Base-by-base conservation (phyloP, 2,329 filamentous ascomycete species). In the Lachnellula willkommii region DNA sequence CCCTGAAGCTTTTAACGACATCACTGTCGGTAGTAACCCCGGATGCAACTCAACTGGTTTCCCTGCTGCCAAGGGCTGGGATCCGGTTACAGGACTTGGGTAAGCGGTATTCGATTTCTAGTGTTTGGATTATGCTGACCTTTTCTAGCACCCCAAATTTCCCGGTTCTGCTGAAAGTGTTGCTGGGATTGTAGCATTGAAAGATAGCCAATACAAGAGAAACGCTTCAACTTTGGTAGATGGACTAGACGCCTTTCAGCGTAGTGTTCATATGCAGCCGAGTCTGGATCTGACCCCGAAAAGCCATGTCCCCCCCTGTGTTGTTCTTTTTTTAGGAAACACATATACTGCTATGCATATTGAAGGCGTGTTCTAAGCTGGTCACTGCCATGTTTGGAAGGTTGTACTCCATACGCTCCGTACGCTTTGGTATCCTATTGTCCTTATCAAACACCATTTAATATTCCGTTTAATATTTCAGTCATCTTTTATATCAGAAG, bases 11-110 rank as follows among this genome's bases (percentile, higher is more conserved):
- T 68, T 70, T 51, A 69, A 61, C 2, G 70, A 72, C 42, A 66
- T 72, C 43, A 70, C 64, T 11, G 57, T 51, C 9, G 70, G 70
- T 9, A 64, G 53, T 43, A 66, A 66, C 39, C 61, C 65, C 35
- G 65, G 63, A 11, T 66, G 65, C 40, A 55, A 55, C 17, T 66
- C 71, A 4, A 65, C 70, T 20, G 71, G 73, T 55, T 71, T 74
- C 52, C 69, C 66, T 9, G 66, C 70, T 36, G 69, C 71, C 0
- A 68, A 65, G 11, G 65, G 65, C 4, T 68, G 64, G 64, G 65
- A 68, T 56, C 63, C 65, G 15, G 65, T 66, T 42, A 66, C 63
- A n/a, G 64, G 65, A 17, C 59, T 65, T 48, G 64, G 64, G 52
- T 61, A 47, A 61, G 57, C 47, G 9, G 57, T 37, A 3, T 20